phyloP scores from a whole-genome alignment of 257 asterid genomes.

The Gentiana straminea region DNA sequence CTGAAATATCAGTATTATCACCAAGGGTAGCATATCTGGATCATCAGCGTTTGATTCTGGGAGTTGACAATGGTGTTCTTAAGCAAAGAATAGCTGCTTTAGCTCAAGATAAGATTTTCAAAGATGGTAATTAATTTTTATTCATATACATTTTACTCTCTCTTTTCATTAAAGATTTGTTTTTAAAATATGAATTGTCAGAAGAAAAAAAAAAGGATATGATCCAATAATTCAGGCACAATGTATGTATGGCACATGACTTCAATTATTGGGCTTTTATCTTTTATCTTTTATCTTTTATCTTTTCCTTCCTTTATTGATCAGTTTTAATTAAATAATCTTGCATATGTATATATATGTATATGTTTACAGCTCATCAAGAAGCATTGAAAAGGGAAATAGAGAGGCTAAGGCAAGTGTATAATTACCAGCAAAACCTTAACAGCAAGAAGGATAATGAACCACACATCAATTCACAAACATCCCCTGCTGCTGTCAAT shows the following conservation, averaged over 20 bases:
- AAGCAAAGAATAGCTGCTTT: slow-evolving; percentile 95
- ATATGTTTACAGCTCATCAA: slow-evolving; percentile 59
- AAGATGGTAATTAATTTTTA: slow-evolving; percentile 47
- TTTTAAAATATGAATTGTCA: too few species aligned
- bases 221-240: too few species aligned
- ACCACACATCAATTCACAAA: slow-evolving; percentile 29
- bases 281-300: not conserved
- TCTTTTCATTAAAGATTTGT: too few species aligned
- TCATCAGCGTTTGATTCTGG: slow-evolving; percentile 79
- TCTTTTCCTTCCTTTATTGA: not conserved
- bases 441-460: slow-evolving; percentile 52
- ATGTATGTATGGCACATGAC: too few species aligned
- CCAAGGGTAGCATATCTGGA: slow-evolving; percentile 93
- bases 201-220: too few species aligned
- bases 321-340: too few species aligned
- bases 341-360: too few species aligned
- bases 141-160: too few species aligned
- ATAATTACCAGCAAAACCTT: slow-evolving; percentile 47
- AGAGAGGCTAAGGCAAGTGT: slow-evolving; percentile 76
- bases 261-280: not conserved
- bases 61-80: slow-evolving; percentile 83
- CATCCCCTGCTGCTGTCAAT: slow-evolving; percentile 21
- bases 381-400: slow-evolving; percentile 92
- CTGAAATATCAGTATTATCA: slow-evolving; percentile 83
- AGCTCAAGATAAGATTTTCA: slow-evolving; percentile 85